phyloP scores from a whole-genome alignment of 2,329 filamentous ascomycete genomes.

The Neurospora crassa region DNA sequence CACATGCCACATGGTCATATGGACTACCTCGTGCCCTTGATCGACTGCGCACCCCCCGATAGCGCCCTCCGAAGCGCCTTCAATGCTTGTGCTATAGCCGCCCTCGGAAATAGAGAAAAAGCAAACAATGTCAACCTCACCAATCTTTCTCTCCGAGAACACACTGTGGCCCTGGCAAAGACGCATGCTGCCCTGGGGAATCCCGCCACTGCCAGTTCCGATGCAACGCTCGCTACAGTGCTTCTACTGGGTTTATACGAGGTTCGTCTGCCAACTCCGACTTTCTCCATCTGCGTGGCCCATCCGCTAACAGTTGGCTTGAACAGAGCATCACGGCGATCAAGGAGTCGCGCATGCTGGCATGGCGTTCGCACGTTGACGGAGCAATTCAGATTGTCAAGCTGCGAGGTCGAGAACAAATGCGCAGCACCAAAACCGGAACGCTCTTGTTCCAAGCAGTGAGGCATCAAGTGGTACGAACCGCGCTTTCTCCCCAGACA shows the following conservation, averaged over 20 bases:
- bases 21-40: constrained; percentile 48
- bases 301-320: not conserved
- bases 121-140: constrained; percentile 25
- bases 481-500: not conserved
- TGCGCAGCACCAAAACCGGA: constrained; percentile 39
- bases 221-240: constrained; percentile 49
- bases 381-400: constrained; percentile 51
- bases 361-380: constrained; percentile 54
- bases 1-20: constrained; percentile 43
- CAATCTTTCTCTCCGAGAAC: constrained; percentile 38
- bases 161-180: constrained; percentile 42
- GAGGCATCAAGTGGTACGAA: constrained; percentile 46
- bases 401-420: constrained; percentile 44
- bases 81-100: constrained; percentile 47
- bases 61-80: constrained; percentile 46
- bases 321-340: constrained; percentile 38
- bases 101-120: constrained; percentile 42
- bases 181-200: constrained; percentile 45
- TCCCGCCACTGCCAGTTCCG: constrained; percentile 36
- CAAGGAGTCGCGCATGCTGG: constrained; percentile 41
- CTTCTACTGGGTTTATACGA: constrained; percentile 51
- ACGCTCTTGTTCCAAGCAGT: constrained; percentile 48
- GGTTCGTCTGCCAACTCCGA: constrained; percentile 21
- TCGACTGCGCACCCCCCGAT: constrained; percentile 34
- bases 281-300: not conserved